Conservation (phyloP, 2,329 filamentous ascomycete species). For the Malbranchea zuffiana region DNA sequence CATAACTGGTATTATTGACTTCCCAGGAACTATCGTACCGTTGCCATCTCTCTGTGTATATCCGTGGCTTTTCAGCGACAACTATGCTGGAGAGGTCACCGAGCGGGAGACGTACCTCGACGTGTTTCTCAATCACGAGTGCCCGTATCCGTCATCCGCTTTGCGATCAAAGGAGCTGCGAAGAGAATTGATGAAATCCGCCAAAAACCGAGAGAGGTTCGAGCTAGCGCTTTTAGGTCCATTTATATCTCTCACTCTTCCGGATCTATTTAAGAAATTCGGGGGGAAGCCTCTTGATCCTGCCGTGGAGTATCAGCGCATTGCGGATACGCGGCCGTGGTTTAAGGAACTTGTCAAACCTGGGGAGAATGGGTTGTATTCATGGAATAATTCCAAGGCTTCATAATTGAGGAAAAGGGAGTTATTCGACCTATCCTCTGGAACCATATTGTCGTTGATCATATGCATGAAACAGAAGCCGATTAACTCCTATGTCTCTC, state of each 20-base stretch:
- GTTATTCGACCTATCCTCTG: no score
- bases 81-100: not conserved
- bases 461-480: no score
- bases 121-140: slow-evolving; percentile 1
- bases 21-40: slow-evolving; percentile 13
- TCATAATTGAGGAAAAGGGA: no score
- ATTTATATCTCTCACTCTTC: slow-evolving; percentile 5
- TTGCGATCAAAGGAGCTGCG: slow-evolving; percentile 1
- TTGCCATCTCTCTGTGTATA: slow-evolving; percentile 10
- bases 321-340: not conserved
- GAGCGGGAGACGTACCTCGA: slow-evolving; percentile 4
- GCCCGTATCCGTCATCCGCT: slow-evolving; percentile 1
- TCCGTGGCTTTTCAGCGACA: slow-evolving; percentile 9
- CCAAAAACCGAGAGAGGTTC: slow-evolving; percentile 4
- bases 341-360: no score
- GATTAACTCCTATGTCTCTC: no score
- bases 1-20: slow-evolving; percentile 13
- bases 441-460: no score
- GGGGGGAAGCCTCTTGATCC: slow-evolving; percentile 19
- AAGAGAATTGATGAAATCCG: slow-evolving; percentile 4
- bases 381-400: no score
- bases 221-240: slow-evolving; percentile 5
- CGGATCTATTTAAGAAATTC: slow-evolving; percentile 4
- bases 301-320: not conserved
- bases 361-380: no score